Conservation (phyloP, 257 asterid species). For the Nicotiana paniculata region DNA sequence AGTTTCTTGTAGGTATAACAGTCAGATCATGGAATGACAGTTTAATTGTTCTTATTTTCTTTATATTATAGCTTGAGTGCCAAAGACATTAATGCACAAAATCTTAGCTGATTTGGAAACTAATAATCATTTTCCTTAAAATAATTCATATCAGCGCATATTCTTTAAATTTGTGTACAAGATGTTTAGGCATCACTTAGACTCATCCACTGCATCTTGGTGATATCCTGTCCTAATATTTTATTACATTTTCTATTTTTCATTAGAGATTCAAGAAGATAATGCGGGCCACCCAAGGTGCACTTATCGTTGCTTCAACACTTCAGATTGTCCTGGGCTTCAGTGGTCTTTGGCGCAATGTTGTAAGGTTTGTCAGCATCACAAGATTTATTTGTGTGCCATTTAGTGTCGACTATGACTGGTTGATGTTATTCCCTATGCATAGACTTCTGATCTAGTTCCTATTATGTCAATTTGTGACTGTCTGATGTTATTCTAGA, state of each 20-base stretch:
- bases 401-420: background rate
- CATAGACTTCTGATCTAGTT: background rate
- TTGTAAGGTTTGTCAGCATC: slow-evolving; percentile 43
- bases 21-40: background rate
- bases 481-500: background rate
- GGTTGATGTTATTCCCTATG: background rate
- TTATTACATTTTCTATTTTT: background rate
- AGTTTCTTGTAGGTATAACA: background rate
- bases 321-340: slow-evolving; percentile 80
- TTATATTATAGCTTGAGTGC: background rate
- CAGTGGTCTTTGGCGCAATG: slow-evolving; percentile 88
- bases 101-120: background rate
- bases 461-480: background rate
- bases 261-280: slow-evolving; percentile 63
- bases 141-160: background rate
- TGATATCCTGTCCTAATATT: background rate
- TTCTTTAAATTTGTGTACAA: background rate
- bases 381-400: background rate
- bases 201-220: background rate
- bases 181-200: background rate
- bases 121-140: background rate
- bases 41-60: background rate
- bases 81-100: background rate
- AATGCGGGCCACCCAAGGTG: slow-evolving; percentile 91
- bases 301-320: slow-evolving; percentile 72